These are phyloP conservation scores for Tetrahymena thermophila DNA, from an alignment of 73 alveolate species.

Conservation along the genomic window DNA sequence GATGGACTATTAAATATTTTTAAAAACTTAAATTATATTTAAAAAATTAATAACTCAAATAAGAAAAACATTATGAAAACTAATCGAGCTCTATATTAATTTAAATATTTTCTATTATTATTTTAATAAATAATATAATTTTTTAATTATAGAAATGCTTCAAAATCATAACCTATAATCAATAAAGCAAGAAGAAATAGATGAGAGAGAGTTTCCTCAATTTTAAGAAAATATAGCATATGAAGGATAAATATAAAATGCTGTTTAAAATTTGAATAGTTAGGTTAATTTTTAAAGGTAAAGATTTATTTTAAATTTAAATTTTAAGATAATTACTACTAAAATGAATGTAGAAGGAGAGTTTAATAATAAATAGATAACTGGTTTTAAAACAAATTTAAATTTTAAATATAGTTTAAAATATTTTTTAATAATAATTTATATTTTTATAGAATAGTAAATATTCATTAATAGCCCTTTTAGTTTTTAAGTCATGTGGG, in stretches of 20 bases:
- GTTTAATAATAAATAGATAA: not conserved
- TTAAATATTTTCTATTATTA: not conserved
- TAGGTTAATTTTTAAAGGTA: not conserved
- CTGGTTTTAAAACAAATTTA: not conserved
- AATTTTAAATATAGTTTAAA: too few relatives aligned
- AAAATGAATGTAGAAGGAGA: too few relatives aligned
- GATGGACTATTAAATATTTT: not conserved
- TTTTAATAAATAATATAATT: not conserved
- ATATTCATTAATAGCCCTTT: not conserved
- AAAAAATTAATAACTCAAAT: not conserved
- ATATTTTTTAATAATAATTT: too few relatives aligned
- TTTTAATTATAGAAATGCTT: not conserved
- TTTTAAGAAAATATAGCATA: not conserved
- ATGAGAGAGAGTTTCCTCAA: not conserved
- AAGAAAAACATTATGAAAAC: not conserved
- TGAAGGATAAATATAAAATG: not conserved
- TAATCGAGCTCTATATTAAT: not conserved
- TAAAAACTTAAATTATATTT: not conserved
- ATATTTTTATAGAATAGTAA: not conserved
- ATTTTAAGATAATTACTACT: too few relatives aligned
- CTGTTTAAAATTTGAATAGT: not conserved
- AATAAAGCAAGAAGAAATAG: not conserved
- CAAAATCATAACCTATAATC: not conserved
- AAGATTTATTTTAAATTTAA: not conserved
- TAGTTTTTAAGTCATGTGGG: not conserved